phyloP scores from a whole-genome alignment of 2,329 filamentous ascomycete species.

The Lachnellula suecica region DNA sequence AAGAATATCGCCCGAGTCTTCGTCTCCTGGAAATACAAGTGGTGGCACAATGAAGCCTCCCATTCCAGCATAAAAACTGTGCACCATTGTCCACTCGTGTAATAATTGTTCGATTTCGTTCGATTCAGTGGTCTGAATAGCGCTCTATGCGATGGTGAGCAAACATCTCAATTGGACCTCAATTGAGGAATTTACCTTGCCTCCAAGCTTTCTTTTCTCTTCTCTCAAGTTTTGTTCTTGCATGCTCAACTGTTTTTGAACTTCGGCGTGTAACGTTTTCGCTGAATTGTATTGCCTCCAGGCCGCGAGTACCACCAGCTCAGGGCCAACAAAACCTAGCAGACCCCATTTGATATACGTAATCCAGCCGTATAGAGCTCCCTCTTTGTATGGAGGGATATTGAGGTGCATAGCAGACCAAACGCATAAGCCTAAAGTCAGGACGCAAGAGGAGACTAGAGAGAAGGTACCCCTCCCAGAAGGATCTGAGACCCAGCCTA shows the following conservation, averaged over 20 bases:
- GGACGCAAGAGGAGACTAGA: constrained; percentile 36
- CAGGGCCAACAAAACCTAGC: constrained; percentile 33
- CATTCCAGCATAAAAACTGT: constrained; percentile 23
- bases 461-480: constrained; percentile 31
- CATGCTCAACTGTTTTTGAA: background rate
- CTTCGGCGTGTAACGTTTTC: background rate
- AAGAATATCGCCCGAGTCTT: background rate
- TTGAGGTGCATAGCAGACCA: constrained; percentile 40
- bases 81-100: constrained; percentile 17
- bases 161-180: too few relatives aligned
- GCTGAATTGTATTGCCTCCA: constrained; percentile 11
- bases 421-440: constrained; percentile 37
- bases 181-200: too few relatives aligned
- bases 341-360: constrained; percentile 32
- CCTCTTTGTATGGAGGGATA: constrained; percentile 25
- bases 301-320: constrained; percentile 33
- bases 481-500: constrained; percentile 21
- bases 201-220: too few relatives aligned
- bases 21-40: background rate
- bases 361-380: constrained; percentile 4
- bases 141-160: background rate
- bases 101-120: too few relatives aligned
- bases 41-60: constrained; percentile 15
- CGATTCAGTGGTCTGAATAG: too few relatives aligned
- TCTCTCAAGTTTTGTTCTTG: too few relatives aligned